phyloP scores from a whole-genome alignment of 2,329 filamentous ascomycete genomes.

The Teratosphaeria destructans region DNA sequence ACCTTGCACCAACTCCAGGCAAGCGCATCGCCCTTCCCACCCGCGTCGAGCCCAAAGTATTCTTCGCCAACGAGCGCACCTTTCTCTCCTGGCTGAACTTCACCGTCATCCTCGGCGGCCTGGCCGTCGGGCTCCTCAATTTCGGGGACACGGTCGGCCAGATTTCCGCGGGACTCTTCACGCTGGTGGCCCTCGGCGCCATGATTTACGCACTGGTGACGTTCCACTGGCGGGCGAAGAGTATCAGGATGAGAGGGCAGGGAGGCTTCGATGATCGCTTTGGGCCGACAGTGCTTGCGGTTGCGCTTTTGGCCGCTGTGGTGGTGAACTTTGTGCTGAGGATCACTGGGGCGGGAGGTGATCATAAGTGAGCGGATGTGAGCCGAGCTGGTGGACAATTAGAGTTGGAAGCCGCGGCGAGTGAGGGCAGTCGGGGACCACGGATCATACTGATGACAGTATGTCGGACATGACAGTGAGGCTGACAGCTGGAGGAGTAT shows the following conservation, averaged over 20 bases:
- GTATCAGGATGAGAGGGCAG: constrained; percentile 81
- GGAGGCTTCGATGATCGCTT: constrained; percentile 94
- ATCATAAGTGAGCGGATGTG: constrained; percentile 8
- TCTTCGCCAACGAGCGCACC: constrained; percentile 99
- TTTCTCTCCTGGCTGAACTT: constrained; percentile 99
- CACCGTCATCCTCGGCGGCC: constrained; percentile 92
- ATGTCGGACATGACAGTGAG: neutral
- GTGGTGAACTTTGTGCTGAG: constrained; percentile 90
- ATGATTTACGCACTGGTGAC: constrained; percentile 93
- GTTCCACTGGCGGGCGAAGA: constrained; percentile 94
- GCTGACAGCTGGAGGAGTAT: neutral
- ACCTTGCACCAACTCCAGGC: constrained; percentile 43
- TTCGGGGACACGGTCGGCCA: constrained; percentile 92
- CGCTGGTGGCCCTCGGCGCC: constrained; percentile 81
- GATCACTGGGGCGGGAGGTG: constrained; percentile 34
- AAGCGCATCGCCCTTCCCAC: constrained; percentile 97
- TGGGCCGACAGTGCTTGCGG: constrained; percentile 79
- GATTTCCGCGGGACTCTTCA: constrained; percentile 90
- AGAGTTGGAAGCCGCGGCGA: neutral
- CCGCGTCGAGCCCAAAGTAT: constrained; percentile 97
- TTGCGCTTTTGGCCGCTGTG: constrained; percentile 80
- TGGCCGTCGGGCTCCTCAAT: constrained; percentile 94
- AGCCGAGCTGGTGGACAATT: neutral
- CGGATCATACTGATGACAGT: neutral
- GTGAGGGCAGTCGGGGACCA: neutral